Percentiles rank a stretch among this genome's conserved stretches.
phyloP scores from a whole-genome alignment of 495 filamentous ascomycete genomes.

The Annulohypoxylon moriforme region DNA sequence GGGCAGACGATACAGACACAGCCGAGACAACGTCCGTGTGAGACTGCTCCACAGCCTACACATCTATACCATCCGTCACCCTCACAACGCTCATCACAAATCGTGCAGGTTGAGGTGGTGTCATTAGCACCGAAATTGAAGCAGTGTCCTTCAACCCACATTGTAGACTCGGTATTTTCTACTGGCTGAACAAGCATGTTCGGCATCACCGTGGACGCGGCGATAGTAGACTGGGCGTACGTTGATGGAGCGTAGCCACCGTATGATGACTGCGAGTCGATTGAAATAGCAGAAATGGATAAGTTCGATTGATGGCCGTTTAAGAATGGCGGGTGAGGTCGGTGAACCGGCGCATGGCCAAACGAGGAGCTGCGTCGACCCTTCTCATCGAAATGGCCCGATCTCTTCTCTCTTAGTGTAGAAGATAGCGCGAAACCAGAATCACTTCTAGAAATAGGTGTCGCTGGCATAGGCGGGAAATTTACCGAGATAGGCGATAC shows the following conservation, averaged over 20 bases:
- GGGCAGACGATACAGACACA: constrained; percentile 89
- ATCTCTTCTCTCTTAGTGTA: constrained; percentile 91
- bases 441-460: constrained; percentile 85
- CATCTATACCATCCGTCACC: constrained; percentile 89
- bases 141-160: constrained; percentile 96
- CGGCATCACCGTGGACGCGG: constrained; percentile 97
- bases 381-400: constrained; percentile 88
- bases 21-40: constrained; percentile 84
- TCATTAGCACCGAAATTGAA: constrained; percentile 79
- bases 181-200: constrained; percentile 87
- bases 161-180: constrained; percentile 82
- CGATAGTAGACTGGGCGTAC: constrained; percentile 96
- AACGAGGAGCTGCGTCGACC: constrained; percentile 92
- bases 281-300: constrained; percentile 85
- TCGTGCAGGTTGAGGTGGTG: constrained; percentile 74
- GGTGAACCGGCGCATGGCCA: constrained; percentile 73
- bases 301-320: constrained; percentile 80
- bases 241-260: constrained; percentile 91
- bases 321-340: constrained; percentile 86
- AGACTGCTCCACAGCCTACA: constrained; percentile 76
- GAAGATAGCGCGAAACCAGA: constrained; percentile 87
- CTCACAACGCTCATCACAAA: constrained; percentile 90
- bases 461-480: constrained; percentile 79
- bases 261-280: constrained; percentile 77
- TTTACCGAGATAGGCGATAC: constrained; percentile 83